Percentiles rank a stretch among this genome's conserved stretches.
Evolutionary conservation across 805 yeast genomes (phyloP).

Genomic region (Clavispora vitiphila): DNA sequence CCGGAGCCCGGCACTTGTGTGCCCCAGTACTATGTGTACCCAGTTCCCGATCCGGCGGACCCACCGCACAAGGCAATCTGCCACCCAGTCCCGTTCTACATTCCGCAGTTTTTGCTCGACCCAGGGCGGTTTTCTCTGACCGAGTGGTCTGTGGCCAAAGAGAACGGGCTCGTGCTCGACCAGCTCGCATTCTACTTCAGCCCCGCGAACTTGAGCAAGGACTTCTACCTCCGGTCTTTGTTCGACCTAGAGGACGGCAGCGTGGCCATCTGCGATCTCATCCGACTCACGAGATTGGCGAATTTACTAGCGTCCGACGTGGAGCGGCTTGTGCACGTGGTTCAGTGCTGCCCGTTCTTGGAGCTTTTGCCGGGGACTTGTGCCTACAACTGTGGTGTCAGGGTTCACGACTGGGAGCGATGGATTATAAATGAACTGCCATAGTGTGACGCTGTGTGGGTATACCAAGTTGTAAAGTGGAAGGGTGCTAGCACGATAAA

Average conservation of each 20-base stretch:
- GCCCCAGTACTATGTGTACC: neutral
- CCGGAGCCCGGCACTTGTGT: neutral
- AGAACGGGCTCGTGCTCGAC: conserved; percentile 2
- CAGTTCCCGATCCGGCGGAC: neutral
- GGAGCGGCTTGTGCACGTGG: conserved; percentile 7
- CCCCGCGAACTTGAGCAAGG: conserved; percentile 19
- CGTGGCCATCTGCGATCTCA: conserved; percentile 11
- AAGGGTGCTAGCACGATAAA: no score
- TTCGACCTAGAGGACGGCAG: conserved; percentile 14
- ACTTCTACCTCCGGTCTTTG: conserved; percentile 15
- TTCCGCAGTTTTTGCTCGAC: neutral
- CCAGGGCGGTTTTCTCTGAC: neutral
- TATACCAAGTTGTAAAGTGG: no score
- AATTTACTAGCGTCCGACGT: conserved; percentile 13
- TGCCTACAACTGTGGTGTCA: neutral
- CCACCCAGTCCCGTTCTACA: neutral
- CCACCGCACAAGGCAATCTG: neutral
- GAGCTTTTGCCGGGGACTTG: conserved; percentile 9
- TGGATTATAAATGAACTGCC: no score
- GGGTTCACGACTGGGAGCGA: neutral
- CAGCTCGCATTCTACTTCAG: conserved; percentile 21
- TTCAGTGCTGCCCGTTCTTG: conserved; percentile 8
- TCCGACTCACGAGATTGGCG: conserved; percentile 15
- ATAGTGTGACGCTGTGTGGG: no score
- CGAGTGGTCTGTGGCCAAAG: conserved; percentile 2